These are phyloP conservation scores for Circinella minor DNA, from an alignment of 371 early-diverging fungal species.

Conservation along the genomic window DNA sequence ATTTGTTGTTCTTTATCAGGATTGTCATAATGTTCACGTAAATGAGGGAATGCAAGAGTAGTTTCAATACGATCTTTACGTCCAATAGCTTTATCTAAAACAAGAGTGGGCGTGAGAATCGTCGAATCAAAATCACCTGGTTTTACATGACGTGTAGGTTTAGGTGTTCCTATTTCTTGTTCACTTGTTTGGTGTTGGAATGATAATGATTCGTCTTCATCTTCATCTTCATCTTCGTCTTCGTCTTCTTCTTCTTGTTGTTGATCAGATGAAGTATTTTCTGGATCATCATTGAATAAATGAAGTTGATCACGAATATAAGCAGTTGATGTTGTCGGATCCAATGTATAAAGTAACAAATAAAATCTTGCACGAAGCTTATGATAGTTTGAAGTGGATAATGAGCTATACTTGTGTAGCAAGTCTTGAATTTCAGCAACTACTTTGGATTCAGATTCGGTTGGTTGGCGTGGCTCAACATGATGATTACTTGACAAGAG, in stretches of 20 bases:
- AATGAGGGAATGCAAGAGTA: not conserved
- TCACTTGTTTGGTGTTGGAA: not conserved
- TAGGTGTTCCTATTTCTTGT: conserved; percentile 6
- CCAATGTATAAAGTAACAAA: conserved; percentile 36
- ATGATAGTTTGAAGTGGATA: not conserved
- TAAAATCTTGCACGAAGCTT: conserved; percentile 37
- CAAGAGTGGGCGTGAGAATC: not conserved
- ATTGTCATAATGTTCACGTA: not conserved
- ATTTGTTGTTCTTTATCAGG: not conserved
- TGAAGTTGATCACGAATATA: conserved; percentile 29
- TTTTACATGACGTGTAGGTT: not conserved
- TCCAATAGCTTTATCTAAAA: not conserved
- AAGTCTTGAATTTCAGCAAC: conserved; percentile 22
- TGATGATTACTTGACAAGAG: not conserved
- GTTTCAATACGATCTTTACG: not conserved
- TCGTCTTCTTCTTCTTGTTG: too few relatives aligned
- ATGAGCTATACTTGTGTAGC: not conserved
- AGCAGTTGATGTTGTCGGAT: conserved; percentile 21
- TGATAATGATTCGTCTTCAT: too few relatives aligned
- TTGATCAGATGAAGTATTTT: too few relatives aligned
- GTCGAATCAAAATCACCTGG: conserved; percentile 5
- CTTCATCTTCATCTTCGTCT: not conserved
- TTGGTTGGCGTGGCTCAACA: conserved; percentile 27
- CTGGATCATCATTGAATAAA: not conserved
- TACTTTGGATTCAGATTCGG: conserved; percentile 24